phyloP scores from a whole-genome alignment of 139 green algal genomes.

The Zygnema cylindricum region DNA sequence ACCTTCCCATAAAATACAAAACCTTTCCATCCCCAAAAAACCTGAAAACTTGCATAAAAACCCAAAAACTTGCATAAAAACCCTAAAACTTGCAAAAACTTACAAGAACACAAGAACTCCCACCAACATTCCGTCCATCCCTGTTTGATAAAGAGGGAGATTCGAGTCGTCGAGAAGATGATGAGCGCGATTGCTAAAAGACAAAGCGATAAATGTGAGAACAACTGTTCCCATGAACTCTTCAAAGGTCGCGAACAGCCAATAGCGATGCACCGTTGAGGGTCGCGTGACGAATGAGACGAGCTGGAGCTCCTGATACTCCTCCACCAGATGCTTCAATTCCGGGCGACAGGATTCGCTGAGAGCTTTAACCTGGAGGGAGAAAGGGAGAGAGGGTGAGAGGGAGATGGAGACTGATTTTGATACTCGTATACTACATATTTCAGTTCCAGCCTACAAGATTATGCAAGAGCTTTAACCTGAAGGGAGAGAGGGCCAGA shows the following conservation, averaged over 20 bases:
- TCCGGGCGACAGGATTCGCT: background rate
- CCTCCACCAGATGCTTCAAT: background rate
- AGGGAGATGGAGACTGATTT: too few species aligned
- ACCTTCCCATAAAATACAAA: too few species aligned
- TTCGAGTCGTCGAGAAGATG: background rate
- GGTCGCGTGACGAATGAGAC: background rate
- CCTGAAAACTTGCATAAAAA: too few species aligned
- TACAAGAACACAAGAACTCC: too few species aligned
- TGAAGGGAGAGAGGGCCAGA: too few species aligned
- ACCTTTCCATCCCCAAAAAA: too few species aligned
- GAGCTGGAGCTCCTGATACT: background rate
- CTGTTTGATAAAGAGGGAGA: background rate
- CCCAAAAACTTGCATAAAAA: too few species aligned
- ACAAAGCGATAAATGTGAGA: background rate
- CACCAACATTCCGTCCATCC: background rate
- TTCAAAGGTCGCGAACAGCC: background rate
- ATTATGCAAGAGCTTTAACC: background rate
- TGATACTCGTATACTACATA: background rate
- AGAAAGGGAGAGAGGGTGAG: too few species aligned
- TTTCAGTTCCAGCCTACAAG: background rate
- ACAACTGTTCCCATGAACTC: background rate
- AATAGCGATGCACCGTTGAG: background rate
- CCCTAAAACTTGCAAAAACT: too few species aligned
- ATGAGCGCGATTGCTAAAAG: background rate
- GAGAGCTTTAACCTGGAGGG: background rate